Evolutionary conservation across 2,329 filamentous ascomycete species (phyloP).

Genomic region (Seiridium cupressi): DNA sequence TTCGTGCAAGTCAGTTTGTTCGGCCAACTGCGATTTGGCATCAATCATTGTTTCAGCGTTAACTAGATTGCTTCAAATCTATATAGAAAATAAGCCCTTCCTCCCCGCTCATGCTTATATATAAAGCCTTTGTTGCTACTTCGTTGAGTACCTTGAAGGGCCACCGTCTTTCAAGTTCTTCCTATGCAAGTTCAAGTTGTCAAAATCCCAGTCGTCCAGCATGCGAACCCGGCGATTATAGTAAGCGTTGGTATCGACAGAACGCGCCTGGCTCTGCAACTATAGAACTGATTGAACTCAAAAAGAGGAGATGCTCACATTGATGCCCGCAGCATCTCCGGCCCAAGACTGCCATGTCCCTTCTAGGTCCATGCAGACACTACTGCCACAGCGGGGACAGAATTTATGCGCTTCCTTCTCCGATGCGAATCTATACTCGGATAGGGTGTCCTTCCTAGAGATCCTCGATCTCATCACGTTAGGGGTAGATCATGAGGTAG

Average conservation of each 20-base stretch:
- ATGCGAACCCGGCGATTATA: neutral
- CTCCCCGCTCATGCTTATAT: too few relatives aligned
- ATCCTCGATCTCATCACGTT: constrained; percentile 8
- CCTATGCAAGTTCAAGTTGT: neutral
- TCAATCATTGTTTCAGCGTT: too few relatives aligned
- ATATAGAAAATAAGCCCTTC: too few relatives aligned
- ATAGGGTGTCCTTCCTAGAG: neutral
- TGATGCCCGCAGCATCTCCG: constrained; percentile 10
- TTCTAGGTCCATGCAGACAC: constrained; percentile 9
- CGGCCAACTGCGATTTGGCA: too few relatives aligned
- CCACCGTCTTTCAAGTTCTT: neutral
- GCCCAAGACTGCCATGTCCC: constrained; percentile 8
- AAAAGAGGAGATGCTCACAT: neutral
- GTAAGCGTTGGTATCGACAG: neutral
- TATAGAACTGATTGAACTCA: neutral
- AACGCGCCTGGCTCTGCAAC: neutral
- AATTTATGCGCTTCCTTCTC: constrained; percentile 9
- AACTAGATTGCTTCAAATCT: too few relatives aligned
- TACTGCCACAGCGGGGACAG: constrained; percentile 10
- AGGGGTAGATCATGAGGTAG: constrained; percentile 8
- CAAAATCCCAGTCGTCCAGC: neutral
- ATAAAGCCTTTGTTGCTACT: neutral
- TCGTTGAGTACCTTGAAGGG: neutral
- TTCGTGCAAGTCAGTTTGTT: too few relatives aligned
- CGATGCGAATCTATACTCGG: constrained; percentile 7